Percentiles rank a stretch among this genome's conserved stretches.
These are phyloP conservation scores for Trichoderma atroviride DNA, from an alignment of 2,329 filamentous ascomycete species.

Conservation along the genomic window DNA sequence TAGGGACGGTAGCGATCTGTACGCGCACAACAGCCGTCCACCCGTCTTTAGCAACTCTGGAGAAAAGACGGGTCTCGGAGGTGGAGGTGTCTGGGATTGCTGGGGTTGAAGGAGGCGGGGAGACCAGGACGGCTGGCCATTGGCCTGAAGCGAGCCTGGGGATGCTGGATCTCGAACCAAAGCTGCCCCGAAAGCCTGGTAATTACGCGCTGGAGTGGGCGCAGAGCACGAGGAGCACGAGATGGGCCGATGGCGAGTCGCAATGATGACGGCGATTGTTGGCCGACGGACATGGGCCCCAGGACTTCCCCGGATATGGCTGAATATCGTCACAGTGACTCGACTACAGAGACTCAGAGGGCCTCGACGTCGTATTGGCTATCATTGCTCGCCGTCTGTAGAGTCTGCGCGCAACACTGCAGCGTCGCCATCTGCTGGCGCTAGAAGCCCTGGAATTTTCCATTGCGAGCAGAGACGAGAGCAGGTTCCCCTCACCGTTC, in stretches of 20 bases:
- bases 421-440: conserved; percentile 3
- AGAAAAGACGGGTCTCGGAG: conserved; percentile 20
- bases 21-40: conserved; percentile 14
- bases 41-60: conserved; percentile 20
- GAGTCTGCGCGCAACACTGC: background rate
- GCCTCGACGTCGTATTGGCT: background rate
- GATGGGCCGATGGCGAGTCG: conserved; percentile 16
- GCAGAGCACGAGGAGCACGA: conserved; percentile 2
- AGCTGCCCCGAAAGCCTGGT: conserved; percentile 24
- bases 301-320: background rate
- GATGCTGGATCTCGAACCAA: conserved; percentile 22
- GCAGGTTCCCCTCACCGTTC: background rate
- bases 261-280: background rate
- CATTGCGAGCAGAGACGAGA: background rate
- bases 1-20: background rate
- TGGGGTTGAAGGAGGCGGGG: conserved; percentile 24
- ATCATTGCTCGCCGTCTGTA: background rate
- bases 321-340: background rate
- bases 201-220: background rate
- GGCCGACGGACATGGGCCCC: background rate
- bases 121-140: conserved; percentile 3
- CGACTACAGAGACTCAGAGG: background rate
- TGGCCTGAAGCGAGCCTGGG: conserved; percentile 20
- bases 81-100: conserved; percentile 21
- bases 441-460: conserved; percentile 27